Conservation (phyloP, 2,329 filamentous ascomycete species). For the Fusarium pseudograminearum region DNA sequence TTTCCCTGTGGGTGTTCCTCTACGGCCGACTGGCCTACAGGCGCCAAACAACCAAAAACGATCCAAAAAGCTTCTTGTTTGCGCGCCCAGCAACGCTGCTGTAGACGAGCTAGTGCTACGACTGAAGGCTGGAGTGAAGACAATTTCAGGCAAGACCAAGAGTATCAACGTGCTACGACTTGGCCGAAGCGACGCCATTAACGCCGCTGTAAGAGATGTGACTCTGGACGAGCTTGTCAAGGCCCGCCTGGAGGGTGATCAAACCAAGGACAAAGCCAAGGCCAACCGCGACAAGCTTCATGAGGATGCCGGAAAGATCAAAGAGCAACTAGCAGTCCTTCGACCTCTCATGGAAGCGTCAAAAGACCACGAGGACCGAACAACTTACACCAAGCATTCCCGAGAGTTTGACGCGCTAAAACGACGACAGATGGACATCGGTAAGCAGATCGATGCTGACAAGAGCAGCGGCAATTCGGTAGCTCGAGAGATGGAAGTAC, state of each 20-base stretch:
- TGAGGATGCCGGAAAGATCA: slow-evolving; percentile 76
- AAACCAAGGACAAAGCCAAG: slow-evolving; percentile 68
- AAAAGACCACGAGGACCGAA: slow-evolving; percentile 65
- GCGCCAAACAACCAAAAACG: slow-evolving; percentile 47
- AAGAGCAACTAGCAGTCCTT: slow-evolving; percentile 78
- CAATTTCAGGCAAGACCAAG: slow-evolving; percentile 75
- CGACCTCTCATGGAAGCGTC: slow-evolving; percentile 78
- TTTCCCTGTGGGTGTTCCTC: slow-evolving; percentile 49
- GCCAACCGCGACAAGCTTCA: slow-evolving; percentile 70
- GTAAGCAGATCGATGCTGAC: slow-evolving; percentile 85
- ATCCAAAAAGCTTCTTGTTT: slow-evolving; percentile 90
- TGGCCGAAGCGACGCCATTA: slow-evolving; percentile 92
- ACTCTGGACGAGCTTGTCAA: slow-evolving; percentile 93
- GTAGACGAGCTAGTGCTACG: slow-evolving; percentile 96
- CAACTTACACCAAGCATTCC: slow-evolving; percentile 68
- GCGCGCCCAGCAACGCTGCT: slow-evolving; percentile 97
- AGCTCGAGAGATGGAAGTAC: slow-evolving; percentile 86
- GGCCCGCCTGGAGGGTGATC: slow-evolving; percentile 72
- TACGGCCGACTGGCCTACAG: slow-evolving; percentile 46
- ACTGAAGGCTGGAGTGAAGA: slow-evolving; percentile 88
- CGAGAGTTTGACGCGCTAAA: slow-evolving; percentile 83
- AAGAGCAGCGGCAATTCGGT: slow-evolving; percentile 87
- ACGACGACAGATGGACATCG: slow-evolving; percentile 77
- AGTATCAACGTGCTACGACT: slow-evolving; percentile 90
- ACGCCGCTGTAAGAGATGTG: slow-evolving; percentile 87